These are phyloP conservation scores for Colletotrichum tropicicola DNA, from an alignment of 2,329 filamentous ascomycete genomes.

Conservation along the genomic window DNA sequence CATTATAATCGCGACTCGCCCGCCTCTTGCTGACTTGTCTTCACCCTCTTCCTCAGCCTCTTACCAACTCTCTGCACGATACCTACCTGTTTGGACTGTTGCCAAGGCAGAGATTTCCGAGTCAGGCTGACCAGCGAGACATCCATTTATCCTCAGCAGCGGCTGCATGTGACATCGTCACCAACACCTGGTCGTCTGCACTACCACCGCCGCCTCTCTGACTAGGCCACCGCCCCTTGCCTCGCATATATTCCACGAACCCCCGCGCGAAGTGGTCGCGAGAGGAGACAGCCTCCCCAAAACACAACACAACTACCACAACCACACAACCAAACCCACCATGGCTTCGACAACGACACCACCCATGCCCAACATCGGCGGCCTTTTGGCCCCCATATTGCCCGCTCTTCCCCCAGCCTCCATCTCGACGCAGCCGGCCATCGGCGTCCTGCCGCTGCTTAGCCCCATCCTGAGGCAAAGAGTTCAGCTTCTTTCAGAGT, in stretches of 20 bases:
- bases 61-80: not conserved
- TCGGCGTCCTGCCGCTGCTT: conserved; percentile 66
- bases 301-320: not conserved
- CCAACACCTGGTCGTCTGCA: conserved; percentile 6
- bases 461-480: conserved; percentile 73
- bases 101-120: conserved; percentile 27
- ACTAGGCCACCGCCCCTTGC: conserved; percentile 3
- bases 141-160: conserved; percentile 8
- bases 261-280: not conserved
- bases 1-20: conserved; percentile 4
- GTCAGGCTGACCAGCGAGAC: conserved; percentile 10
- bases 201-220: conserved; percentile 7
- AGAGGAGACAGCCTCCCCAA: not conserved
- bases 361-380: conserved; percentile 46
- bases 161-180: conserved; percentile 29
- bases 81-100: not conserved
- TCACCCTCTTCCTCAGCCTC: not conserved
- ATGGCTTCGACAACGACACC: conserved; percentile 38
- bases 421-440: conserved; percentile 64
- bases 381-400: conserved; percentile 64
- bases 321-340: conserved; percentile 18
- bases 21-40: not conserved
- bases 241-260: conserved; percentile 6
- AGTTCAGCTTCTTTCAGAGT: conserved; percentile 70
- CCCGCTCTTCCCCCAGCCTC: conserved; percentile 68